Conservation (phyloP, 2,329 filamentous ascomycete species). For the Colletotrichum lupini region DNA sequence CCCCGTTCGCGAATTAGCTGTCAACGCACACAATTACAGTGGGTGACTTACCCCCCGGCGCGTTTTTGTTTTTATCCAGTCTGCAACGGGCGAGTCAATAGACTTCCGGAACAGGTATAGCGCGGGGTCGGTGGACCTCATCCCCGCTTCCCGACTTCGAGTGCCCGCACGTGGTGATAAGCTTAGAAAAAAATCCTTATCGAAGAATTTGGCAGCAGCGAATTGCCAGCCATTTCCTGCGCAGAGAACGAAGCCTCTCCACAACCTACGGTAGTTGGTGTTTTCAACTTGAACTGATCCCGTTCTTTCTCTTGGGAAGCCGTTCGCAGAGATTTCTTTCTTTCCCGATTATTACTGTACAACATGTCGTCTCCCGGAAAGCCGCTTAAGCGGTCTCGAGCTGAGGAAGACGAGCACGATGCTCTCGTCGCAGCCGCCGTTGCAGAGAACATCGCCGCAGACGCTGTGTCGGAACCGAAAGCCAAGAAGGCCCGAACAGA, state of each 20-base stretch:
- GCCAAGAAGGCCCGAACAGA: slow-evolving; percentile 70
- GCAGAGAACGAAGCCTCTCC: slow-evolving; percentile 28
- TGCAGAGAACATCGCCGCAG: slow-evolving; percentile 42
- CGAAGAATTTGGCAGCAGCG: slow-evolving; percentile 17
- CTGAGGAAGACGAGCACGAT: slow-evolving; percentile 31
- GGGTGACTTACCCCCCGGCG: slow-evolving; percentile 24
- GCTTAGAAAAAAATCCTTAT: slow-evolving; percentile 35
- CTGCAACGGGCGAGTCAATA: slow-evolving; percentile 34
- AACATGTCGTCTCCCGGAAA: slow-evolving; percentile 31
- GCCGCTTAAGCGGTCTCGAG: slow-evolving; percentile 34
- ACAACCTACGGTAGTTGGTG: slow-evolving; percentile 9
- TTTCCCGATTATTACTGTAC: neutral
- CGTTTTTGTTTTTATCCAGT: slow-evolving; percentile 36
- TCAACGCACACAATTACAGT: slow-evolving; percentile 29
- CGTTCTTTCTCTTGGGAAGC: neutral
- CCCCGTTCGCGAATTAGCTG: slow-evolving; percentile 7
- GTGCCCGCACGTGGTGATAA: slow-evolving; percentile 35
- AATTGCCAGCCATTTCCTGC: slow-evolving; percentile 1
- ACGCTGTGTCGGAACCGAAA: slow-evolving; percentile 42
- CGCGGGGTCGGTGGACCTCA: slow-evolving; percentile 30
- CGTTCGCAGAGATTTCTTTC: neutral
- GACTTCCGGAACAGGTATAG: slow-evolving; percentile 32
- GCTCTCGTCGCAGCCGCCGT: slow-evolving; percentile 32
- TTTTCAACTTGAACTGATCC: neutral
- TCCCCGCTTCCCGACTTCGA: neutral